These are phyloP conservation scores for Fragaria nilgerrensis DNA, from an alignment of 306 rosid species.

Conservation along the genomic window DNA sequence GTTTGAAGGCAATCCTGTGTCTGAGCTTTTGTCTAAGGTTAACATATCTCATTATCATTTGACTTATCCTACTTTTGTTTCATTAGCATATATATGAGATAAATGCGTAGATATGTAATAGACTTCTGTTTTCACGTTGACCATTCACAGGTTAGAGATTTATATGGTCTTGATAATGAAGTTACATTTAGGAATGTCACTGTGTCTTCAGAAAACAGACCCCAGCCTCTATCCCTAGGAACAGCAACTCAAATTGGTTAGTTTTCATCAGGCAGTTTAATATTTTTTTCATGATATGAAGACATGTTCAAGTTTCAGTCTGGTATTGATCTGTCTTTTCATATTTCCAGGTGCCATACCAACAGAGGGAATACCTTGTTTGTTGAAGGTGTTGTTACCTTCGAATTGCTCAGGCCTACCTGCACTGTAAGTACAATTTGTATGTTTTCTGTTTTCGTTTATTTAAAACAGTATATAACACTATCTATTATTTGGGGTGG, in stretches of 20 bases:
- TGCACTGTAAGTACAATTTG: slow-evolving; percentile 52
- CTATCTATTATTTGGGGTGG: background rate
- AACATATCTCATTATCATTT: slow-evolving; percentile 13
- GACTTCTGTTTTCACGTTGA: background rate
- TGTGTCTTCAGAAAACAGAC: slow-evolving; percentile 65
- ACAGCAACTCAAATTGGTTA: slow-evolving; percentile 94
- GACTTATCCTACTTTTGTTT: slow-evolving; percentile 14
- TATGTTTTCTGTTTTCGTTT: background rate
- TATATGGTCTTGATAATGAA: slow-evolving; percentile 71
- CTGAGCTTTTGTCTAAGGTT: slow-evolving; percentile 75
- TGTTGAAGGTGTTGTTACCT: slow-evolving; percentile 86
- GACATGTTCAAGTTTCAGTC: background rate
- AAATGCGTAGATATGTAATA: background rate
- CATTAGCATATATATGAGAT: background rate
- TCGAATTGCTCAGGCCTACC: slow-evolving; percentile 81
- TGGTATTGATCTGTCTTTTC: slow-evolving; percentile 4
- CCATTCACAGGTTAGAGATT: slow-evolving; percentile 73
- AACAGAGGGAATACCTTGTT: slow-evolving; percentile 92
- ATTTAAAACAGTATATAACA: background rate
- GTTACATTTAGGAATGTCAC: slow-evolving; percentile 76
- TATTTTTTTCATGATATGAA: background rate
- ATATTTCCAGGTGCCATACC: slow-evolving; percentile 73
- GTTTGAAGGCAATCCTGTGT: slow-evolving; percentile 73
- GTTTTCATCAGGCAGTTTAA: slow-evolving; percentile 28
- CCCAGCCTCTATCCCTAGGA: slow-evolving; percentile 71